Conservation (phyloP, 352 stramenopile genomes). For the Globisporangium solare region DNA sequence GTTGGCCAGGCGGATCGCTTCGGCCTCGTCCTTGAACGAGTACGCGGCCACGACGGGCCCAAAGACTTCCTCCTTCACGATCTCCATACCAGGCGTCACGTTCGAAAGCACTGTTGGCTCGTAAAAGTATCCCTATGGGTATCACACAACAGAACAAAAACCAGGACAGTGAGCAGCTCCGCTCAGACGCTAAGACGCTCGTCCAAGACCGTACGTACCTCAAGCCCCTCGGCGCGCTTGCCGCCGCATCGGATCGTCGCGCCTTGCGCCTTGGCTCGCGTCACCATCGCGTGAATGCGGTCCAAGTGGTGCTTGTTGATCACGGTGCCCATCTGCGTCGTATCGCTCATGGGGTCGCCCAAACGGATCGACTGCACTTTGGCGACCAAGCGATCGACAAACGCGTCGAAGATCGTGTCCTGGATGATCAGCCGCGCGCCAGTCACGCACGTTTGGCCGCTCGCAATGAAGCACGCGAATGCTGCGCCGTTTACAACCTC, state of each 20-base stretch:
- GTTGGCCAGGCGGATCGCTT: slow-evolving; percentile 77
- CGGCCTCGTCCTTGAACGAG: slow-evolving; percentile 52
- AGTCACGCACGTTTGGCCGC: slow-evolving; percentile 77
- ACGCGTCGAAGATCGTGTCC: slow-evolving; percentile 65
- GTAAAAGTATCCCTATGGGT: slow-evolving; percentile 83
- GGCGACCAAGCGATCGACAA: slow-evolving; percentile 54
- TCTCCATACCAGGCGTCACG: slow-evolving; percentile 59
- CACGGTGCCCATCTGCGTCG: slow-evolving; percentile 66
- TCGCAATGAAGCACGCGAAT: slow-evolving; percentile 71
- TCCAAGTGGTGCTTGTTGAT: slow-evolving; percentile 51
- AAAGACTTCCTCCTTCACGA: slow-evolving; percentile 87
- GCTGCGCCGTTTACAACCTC: slow-evolving; percentile 56
- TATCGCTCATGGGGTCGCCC: slow-evolving; percentile 43
- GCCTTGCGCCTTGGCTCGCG: slow-evolving; percentile 73
- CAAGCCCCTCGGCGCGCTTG: slow-evolving; percentile 30
- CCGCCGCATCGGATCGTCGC: slow-evolving; percentile 74
- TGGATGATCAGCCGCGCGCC: slow-evolving; percentile 84
- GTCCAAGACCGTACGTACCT: slow-evolving; percentile 13
- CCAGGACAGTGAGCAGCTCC: neutral
- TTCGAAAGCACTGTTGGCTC: slow-evolving; percentile 88
- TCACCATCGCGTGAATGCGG: slow-evolving; percentile 68
- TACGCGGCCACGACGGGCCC: slow-evolving; percentile 67
- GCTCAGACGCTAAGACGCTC: neutral
- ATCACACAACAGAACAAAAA: neutral
- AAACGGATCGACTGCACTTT: slow-evolving; percentile 51